These are phyloP conservation scores for Rhodosporidiobolus odoratus DNA, from an alignment of 768 basidiomycete genomes.

Conservation along the genomic window DNA sequence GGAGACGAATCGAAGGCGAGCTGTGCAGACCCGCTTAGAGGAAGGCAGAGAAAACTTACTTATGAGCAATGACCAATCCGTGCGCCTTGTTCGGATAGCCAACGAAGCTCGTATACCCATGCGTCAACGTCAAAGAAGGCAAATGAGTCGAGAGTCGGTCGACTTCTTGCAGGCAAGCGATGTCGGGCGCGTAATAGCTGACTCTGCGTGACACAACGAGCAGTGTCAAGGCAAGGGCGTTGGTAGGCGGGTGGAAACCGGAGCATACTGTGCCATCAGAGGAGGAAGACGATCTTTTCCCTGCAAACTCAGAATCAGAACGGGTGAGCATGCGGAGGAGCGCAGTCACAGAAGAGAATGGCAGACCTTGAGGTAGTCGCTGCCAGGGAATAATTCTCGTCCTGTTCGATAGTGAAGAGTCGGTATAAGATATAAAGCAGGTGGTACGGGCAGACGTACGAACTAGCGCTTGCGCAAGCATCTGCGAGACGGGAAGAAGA, in stretches of 20 bases:
- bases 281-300: conserved; percentile 32
- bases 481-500: not conserved
- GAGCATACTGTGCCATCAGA: conserved; percentile 29
- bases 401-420: not conserved
- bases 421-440: too few relatives aligned
- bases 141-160: conserved; percentile 34
- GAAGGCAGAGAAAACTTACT: not conserved
- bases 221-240: not conserved
- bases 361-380: conserved; percentile 23
- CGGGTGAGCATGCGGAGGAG: not conserved
- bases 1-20: too few relatives aligned
- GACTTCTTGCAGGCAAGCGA: conserved; percentile 35
- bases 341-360: not conserved
- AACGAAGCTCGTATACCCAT: conserved; percentile 30
- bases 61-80: conserved; percentile 35
- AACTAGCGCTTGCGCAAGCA: conserved; percentile 39
- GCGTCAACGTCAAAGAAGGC: conserved; percentile 16
- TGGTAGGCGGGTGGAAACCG: not conserved
- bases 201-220: conserved; percentile 23
- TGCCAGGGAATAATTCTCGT: conserved; percentile 25
- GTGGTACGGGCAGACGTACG: not conserved
- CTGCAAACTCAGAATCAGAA: not conserved
- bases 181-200: conserved; percentile 30
- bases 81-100: conserved; percentile 35
- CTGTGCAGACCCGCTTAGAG: too few relatives aligned